phyloP scores from a whole-genome alignment of 106 monocot species.

The Cymbidium sinense region DNA sequence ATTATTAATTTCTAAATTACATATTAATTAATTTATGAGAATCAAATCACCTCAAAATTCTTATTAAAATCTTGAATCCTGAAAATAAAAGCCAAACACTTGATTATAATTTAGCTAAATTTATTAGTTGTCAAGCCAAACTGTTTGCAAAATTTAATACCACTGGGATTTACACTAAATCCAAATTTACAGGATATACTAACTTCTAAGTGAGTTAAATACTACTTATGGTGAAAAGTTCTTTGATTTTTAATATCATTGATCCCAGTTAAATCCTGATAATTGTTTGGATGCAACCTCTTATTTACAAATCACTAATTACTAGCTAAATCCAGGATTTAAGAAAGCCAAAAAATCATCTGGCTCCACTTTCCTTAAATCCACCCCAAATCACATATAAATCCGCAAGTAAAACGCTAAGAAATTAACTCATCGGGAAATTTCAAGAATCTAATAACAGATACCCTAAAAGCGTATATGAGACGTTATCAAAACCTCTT shows the following conservation, averaged over 20 bases:
- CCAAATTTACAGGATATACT: background rate
- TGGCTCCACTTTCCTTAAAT: background rate
- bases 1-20: too few relatives aligned
- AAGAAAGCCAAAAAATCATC: background rate
- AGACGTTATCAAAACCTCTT: slow-evolving; percentile 9
- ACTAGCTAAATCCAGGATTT: background rate
- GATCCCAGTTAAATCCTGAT: background rate
- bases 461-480: background rate
- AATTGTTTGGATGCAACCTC: background rate
- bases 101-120: background rate
- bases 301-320: too few relatives aligned
- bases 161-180: background rate
- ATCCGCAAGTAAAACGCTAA: background rate
- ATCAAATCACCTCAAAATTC: too few relatives aligned
- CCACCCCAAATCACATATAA: background rate
- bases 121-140: background rate
- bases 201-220: background rate
- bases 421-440: background rate
- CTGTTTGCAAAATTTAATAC: background rate
- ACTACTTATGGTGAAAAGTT: background rate
- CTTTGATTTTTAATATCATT: background rate
- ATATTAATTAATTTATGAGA: too few relatives aligned
- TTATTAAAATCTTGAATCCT: background rate
- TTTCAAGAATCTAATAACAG: background rate
- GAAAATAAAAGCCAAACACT: background rate